Evolutionary conservation across 176 grass and related monocot species (phyloP).

Genomic region (Aegilops sharonensis): DNA sequence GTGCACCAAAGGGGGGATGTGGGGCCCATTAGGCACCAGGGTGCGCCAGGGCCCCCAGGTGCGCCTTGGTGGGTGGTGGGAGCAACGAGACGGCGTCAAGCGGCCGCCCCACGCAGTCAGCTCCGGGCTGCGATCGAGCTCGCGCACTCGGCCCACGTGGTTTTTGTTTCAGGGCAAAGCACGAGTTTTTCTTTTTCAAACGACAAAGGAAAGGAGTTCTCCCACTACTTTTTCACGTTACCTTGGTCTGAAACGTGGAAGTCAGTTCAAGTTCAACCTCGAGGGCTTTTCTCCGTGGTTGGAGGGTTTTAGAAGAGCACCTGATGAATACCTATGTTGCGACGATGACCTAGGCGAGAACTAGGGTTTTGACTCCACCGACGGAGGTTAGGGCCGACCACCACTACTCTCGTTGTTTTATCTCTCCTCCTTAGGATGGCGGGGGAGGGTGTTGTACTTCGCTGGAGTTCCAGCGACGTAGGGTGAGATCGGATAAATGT

Average conservation of each 20-base stretch:
- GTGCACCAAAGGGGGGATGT: no score
- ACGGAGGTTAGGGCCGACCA: not conserved
- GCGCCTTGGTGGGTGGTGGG: not conserved
- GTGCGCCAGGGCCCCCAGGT: no score
- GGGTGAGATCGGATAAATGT: no score
- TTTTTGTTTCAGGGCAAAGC: not conserved
- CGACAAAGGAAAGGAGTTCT: not conserved
- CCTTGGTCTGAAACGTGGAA: not conserved
- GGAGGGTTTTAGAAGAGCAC: not conserved
- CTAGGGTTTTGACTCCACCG: not conserved
- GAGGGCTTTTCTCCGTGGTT: not conserved
- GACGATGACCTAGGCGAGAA: not conserved
- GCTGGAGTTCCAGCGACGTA: no score
- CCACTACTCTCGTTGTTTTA: not conserved
- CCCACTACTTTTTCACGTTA: slow-evolving; percentile 1
- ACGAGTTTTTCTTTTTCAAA: no score
- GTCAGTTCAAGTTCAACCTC: not conserved
- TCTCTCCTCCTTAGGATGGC: no score
- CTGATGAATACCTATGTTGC: not conserved
- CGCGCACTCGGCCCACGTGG: not conserved
- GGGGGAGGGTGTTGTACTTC: no score
- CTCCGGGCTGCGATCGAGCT: no score
- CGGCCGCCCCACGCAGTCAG: not conserved
- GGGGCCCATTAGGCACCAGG: no score
- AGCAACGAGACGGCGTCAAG: slow-evolving; percentile 1